Evolutionary conservation across 2,329 filamentous ascomycete species (phyloP).

Genomic region (Emergomyces pasteurianus): DNA sequence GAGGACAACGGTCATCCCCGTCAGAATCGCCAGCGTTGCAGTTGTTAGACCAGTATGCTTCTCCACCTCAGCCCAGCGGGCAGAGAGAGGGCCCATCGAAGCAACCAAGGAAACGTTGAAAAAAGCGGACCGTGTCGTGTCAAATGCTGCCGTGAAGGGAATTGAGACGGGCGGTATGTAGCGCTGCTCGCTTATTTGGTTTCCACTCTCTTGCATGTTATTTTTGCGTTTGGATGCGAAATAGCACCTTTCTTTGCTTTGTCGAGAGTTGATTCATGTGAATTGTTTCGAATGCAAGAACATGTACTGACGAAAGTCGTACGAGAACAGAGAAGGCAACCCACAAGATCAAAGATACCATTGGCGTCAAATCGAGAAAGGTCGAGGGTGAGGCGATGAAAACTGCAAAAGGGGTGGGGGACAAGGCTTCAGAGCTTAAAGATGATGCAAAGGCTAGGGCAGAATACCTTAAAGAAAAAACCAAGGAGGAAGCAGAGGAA

Average conservation of each 20-base stretch:
- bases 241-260: background rate
- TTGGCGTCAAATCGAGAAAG: constrained; percentile 30
- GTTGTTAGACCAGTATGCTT: constrained; percentile 26
- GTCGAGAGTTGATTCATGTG: background rate
- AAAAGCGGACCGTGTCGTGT: constrained; percentile 44
- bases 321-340: constrained; percentile 38
- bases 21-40: constrained; percentile 8
- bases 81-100: constrained; percentile 42
- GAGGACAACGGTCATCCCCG: constrained; percentile 14
- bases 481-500: constrained; percentile 18
- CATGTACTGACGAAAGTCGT: constrained; percentile 1
- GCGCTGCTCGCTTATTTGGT: background rate
- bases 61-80: constrained; percentile 38
- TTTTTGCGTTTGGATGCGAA: background rate
- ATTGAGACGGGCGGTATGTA: constrained; percentile 51
- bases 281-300: background rate
- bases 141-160: constrained; percentile 46
- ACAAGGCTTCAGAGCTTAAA: constrained; percentile 10
- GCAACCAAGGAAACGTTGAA: constrained; percentile 47
- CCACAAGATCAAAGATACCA: constrained; percentile 31
- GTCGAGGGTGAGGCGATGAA: constrained; percentile 24
- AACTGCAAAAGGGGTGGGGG: constrained; percentile 18
- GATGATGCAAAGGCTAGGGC: constrained; percentile 23
- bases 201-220: background rate
- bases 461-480: constrained; percentile 18